These are phyloP conservation scores for Komagataella ulmi DNA, from an alignment of 805 yeast genomes.

Conservation along the genomic window DNA sequence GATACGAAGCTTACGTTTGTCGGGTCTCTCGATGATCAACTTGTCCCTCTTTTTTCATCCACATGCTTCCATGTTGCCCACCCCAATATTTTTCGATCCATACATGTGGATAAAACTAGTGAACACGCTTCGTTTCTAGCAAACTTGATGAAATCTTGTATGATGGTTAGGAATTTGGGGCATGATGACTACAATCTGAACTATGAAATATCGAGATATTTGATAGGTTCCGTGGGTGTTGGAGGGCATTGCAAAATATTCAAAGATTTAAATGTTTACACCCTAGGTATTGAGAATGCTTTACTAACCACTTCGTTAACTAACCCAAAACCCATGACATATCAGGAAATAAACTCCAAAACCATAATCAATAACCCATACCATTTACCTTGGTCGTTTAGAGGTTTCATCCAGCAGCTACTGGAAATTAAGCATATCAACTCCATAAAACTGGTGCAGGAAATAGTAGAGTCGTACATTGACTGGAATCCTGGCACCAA, in stretches of 20 bases:
- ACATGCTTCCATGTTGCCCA: conserved; percentile 66
- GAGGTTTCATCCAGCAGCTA: conserved; percentile 67
- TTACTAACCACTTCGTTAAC: conserved; percentile 60
- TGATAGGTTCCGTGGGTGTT: conserved; percentile 60
- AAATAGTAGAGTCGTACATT: conserved; percentile 45
- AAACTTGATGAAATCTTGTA: conserved; percentile 8
- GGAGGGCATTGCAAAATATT: conserved; percentile 83
- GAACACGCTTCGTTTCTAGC: conserved; percentile 16
- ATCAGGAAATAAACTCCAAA: conserved; percentile 17
- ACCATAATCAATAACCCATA: conserved; percentile 67
- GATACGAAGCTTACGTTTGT: conserved; percentile 51
- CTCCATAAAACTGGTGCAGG: conserved; percentile 28
- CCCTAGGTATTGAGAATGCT: conserved; percentile 56
- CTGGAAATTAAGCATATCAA: conserved; percentile 33
- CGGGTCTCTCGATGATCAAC: conserved; percentile 82
- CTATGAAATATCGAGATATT: conserved; percentile 54
- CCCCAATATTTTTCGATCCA: conserved; percentile 79
- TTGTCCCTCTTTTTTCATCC: conserved; percentile 88
- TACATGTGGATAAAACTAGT: conserved; percentile 33
- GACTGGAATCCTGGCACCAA: conserved; percentile 77
- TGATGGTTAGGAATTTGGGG: conserved; percentile 14
- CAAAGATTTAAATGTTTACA: conserved; percentile 68
- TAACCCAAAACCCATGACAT: conserved; percentile 22
- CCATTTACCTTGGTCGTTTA: conserved; percentile 84
- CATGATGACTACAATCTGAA: conserved; percentile 11